Conservation (phyloP, 2,329 filamentous ascomycete genomes). For the Aspergillus eucalypticola region DNA sequence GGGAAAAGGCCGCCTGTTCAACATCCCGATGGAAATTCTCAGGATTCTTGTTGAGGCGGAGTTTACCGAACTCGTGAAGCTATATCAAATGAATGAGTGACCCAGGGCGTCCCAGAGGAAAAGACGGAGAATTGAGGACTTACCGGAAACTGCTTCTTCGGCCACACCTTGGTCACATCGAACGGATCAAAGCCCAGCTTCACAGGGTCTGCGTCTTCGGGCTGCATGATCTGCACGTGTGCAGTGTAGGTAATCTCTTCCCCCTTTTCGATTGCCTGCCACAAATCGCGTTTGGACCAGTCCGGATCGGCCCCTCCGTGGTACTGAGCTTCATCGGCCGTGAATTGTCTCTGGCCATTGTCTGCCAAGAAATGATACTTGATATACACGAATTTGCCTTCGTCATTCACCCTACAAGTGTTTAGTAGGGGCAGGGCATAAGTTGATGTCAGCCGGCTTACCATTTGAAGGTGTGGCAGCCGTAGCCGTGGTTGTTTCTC, state of each 20-base stretch:
- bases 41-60: conserved; percentile 57
- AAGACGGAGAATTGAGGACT: not conserved
- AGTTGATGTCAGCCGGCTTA: conserved; percentile 2
- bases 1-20: conserved; percentile 55
- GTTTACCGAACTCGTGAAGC: conserved; percentile 51
- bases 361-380: conserved; percentile 54
- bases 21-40: conserved; percentile 56
- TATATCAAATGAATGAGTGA: not conserved
- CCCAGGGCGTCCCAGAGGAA: too few species aligned
- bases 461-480: conserved; percentile 52
- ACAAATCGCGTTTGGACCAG: conserved; percentile 52
- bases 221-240: conserved; percentile 49
- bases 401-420: conserved; percentile 41
- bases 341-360: conserved; percentile 52
- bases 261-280: conserved; percentile 46
- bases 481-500: conserved; percentile 46
- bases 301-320: conserved; percentile 54
- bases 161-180: conserved; percentile 58
- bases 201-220: conserved; percentile 49
- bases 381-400: conserved; percentile 54
- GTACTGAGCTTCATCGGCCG: conserved; percentile 46
- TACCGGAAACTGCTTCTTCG: conserved; percentile 48
- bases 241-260: conserved; percentile 48
- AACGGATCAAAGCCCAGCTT: conserved; percentile 56
- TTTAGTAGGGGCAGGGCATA: too few species aligned